Percentiles rank a stretch among this genome's conserved stretches.
Evolutionary conservation across 2,329 filamentous ascomycete genomes (phyloP).

Genomic region (Mollisiaceae sp.): DNA sequence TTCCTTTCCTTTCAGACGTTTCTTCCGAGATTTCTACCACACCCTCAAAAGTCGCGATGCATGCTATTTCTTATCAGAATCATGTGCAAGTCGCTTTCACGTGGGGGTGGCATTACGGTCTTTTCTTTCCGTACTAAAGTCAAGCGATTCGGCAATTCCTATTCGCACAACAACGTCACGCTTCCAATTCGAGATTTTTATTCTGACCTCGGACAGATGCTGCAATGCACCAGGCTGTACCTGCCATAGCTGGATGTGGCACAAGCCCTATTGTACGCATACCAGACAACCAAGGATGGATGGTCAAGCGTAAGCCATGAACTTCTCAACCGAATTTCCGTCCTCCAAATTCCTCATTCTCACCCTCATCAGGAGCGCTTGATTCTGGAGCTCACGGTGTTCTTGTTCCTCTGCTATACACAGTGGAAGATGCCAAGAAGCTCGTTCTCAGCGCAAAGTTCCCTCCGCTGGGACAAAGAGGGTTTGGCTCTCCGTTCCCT

Average conservation of each 20-base stretch:
- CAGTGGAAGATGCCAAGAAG: constrained; percentile 55
- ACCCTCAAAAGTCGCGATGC: constrained; percentile 5
- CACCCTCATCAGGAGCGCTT: constrained; percentile 55
- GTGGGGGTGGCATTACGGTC: background rate
- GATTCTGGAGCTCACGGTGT: constrained; percentile 62
- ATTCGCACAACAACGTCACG: background rate
- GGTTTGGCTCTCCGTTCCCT: constrained; percentile 61
- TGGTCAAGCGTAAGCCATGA: constrained; percentile 57
- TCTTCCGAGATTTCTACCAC: background rate
- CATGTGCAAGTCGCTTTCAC: background rate
- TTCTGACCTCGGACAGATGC: constrained; percentile 46
- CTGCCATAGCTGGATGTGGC: constrained; percentile 59
- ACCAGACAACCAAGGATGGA: constrained; percentile 60
- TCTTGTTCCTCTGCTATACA: constrained; percentile 59
- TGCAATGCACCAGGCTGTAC: constrained; percentile 62
- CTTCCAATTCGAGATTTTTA: background rate
- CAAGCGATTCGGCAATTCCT: constrained; percentile 3
- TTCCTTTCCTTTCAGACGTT: background rate
- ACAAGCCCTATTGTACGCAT: constrained; percentile 62
- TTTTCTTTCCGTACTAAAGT: background rate
- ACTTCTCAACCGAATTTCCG: too few species aligned
- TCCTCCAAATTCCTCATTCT: constrained; percentile 24
- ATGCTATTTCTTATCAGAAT: background rate
- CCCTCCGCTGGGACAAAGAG: constrained; percentile 58
- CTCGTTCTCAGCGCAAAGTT: constrained; percentile 61